phyloP scores from a whole-genome alignment of 164 flowering plant genomes.

The Macadamia integrifolia region DNA sequence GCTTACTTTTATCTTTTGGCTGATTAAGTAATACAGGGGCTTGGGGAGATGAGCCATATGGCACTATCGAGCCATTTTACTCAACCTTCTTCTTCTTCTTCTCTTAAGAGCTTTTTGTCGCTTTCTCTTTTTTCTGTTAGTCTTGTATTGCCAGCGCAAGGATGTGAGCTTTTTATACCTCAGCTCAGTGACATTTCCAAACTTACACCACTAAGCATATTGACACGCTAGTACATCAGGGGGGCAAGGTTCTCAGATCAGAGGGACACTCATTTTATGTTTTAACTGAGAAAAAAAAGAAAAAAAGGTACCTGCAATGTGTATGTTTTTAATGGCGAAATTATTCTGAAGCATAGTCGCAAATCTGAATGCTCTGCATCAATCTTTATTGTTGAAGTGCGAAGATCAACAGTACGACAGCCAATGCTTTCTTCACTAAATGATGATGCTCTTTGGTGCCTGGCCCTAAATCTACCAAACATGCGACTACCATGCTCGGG shows the following conservation, averaged over 20 bases:
- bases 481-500: conserved; percentile 54
- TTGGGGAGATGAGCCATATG: no score
- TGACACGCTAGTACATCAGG: not conserved
- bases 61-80: no score
- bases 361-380: conserved; percentile 89
- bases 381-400: conserved; percentile 70
- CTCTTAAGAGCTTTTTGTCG: no score
- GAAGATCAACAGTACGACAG: conserved; percentile 68
- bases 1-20: no score
- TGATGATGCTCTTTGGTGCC: conserved; percentile 50
- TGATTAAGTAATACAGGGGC: no score
- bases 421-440: conserved; percentile 45
- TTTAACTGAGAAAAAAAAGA: not conserved
- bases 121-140: no score
- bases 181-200: no score
- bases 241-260: not conserved
- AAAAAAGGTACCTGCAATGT: conserved; percentile 65
- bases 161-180: no score
- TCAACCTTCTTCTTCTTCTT: no score
- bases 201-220: no score
- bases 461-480: conserved; percentile 77
- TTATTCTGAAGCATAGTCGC: conserved; percentile 84
- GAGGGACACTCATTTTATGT: not conserved
- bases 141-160: no score
- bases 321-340: conserved; percentile 72